Conservation (phyloP, 164 flowering plant genomes). For the Houttuynia cordata region DNA sequence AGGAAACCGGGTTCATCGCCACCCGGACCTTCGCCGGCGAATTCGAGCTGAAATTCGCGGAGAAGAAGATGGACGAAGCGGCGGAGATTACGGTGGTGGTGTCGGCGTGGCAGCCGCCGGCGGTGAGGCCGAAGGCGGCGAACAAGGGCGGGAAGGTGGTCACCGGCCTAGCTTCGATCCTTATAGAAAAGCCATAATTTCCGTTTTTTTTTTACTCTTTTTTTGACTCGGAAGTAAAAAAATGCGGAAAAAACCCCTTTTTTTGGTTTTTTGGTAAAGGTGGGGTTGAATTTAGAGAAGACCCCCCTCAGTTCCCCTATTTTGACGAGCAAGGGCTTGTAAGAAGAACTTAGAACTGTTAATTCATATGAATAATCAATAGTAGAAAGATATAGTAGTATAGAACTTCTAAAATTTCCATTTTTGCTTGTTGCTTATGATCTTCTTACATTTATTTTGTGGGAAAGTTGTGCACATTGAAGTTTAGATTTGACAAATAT, state of each 20-base stretch:
- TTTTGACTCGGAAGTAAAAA: neutral
- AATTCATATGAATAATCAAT: neutral
- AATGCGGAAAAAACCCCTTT: neutral
- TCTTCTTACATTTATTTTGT: too few relatives aligned
- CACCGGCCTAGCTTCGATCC: slow-evolving; percentile 59
- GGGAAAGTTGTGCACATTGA: too few relatives aligned
- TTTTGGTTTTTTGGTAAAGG: neutral
- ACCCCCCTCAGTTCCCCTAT: neutral
- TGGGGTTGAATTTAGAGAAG: neutral
- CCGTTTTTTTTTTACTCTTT: too few relatives aligned
- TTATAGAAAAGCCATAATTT: slow-evolving; percentile 17
- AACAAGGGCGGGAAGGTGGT: slow-evolving; percentile 31
- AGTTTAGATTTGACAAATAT: too few relatives aligned
- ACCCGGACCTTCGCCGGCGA: slow-evolving; percentile 13
- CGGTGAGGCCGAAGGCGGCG: slow-evolving; percentile 28
- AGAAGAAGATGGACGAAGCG: slow-evolving; percentile 14
- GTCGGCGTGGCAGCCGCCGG: slow-evolving; percentile 40
- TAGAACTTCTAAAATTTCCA: neutral
- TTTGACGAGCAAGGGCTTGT: neutral
- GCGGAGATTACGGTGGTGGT: slow-evolving; percentile 14
- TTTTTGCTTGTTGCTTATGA: too few relatives aligned
- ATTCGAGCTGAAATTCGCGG: slow-evolving; percentile 11
- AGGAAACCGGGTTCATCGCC: slow-evolving; percentile 2
- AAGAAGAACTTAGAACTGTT: neutral
- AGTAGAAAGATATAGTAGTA: too few relatives aligned